Base-by-base conservation (phyloP, 1,284 basidiomycete genomes). In the Pascua guehoae region DNA sequence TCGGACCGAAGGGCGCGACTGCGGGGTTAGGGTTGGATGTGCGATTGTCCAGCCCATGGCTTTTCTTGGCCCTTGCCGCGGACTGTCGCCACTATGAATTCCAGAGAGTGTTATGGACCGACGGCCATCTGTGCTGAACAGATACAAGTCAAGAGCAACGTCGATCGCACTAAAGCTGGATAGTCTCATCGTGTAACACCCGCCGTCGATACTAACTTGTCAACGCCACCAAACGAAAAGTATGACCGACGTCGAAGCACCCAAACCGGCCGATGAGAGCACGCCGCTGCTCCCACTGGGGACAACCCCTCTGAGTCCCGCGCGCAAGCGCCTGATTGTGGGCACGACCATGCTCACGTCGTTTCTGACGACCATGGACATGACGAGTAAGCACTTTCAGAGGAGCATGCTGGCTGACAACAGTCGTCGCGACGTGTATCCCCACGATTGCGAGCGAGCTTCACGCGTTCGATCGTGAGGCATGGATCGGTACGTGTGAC, bases 351-450 rank as follows among this genome's bases (percentile, higher is more conserved):
- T 67, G n/a, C 38, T 66, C 16, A 60, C 67, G 4, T 55, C 56
- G 11, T 69, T 69, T 47, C 58, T 69, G 10, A 53, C 57, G 0
- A 60, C 61, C 4, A 47, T 69, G 14, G 67, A 69, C 40, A 44
- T 67, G 18, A 69, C 67, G 14, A 63, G 67, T 69, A 46, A 47
- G 64, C 56, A 2, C 8, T 15, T 4, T 12, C 8, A 14, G 24
- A 32, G 24, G 24, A 8, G 12, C 9, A 1, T 12, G 10, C 9
- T 5, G 11, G 14, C 42, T 47, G 32, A 48, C 44, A 7, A 4
- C 48, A 69, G 65, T 69, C 42, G 66, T 69, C 15, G 64, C 67
- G 9, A 69, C 67, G 12, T 67, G 66, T 45, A 60, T 69, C 17
- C 60, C 66, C 1, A 67, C 66, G 0, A 69, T 69, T 40, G 58